Evolutionary conservation across 345 rosid species (phyloP).

Genomic region (Iberis pinnata): DNA sequence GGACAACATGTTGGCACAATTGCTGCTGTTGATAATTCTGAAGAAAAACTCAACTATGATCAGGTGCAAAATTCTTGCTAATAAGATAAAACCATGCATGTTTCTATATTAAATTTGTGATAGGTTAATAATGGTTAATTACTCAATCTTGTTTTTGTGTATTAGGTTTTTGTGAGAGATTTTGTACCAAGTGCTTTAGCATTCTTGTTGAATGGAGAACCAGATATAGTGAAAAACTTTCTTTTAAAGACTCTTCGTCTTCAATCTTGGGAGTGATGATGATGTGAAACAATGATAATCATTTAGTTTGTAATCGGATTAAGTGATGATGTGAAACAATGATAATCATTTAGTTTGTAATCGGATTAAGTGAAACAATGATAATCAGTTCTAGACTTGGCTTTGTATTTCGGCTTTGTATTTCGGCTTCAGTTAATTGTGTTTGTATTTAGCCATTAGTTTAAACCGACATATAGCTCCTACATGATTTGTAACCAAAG

Average conservation of each 20-base stretch:
- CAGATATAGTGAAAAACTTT: slow-evolving; percentile 81
- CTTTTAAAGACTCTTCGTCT: slow-evolving; percentile 86
- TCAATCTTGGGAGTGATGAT: slow-evolving; percentile 97
- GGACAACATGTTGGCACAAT: slow-evolving; percentile 89
- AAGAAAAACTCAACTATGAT: slow-evolving; percentile 82
- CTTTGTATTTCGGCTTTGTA: too few species aligned
- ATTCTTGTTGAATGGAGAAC: slow-evolving; percentile 78
- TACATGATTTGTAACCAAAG: too few species aligned
- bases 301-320: too few species aligned
- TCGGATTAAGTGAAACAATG: too few species aligned
- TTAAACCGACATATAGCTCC: too few species aligned
- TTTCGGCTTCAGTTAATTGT: too few species aligned
- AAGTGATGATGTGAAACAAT: too few species aligned
- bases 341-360: too few species aligned
- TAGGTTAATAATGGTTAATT: background rate
- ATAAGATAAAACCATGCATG: background rate
- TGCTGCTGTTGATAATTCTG: slow-evolving; percentile 76
- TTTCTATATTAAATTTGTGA: too few species aligned
- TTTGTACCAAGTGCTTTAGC: slow-evolving; percentile 90
- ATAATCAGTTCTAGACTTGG: too few species aligned
- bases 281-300: too few species aligned
- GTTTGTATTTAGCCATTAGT: too few species aligned
- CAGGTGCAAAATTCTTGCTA: slow-evolving; percentile 53
- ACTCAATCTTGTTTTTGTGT: slow-evolving; percentile 6
- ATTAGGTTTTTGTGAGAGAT: slow-evolving; percentile 92